phyloP scores from a whole-genome alignment of 192 early-diverging fungal genomes.

The Linnemannia schmuckeri region DNA sequence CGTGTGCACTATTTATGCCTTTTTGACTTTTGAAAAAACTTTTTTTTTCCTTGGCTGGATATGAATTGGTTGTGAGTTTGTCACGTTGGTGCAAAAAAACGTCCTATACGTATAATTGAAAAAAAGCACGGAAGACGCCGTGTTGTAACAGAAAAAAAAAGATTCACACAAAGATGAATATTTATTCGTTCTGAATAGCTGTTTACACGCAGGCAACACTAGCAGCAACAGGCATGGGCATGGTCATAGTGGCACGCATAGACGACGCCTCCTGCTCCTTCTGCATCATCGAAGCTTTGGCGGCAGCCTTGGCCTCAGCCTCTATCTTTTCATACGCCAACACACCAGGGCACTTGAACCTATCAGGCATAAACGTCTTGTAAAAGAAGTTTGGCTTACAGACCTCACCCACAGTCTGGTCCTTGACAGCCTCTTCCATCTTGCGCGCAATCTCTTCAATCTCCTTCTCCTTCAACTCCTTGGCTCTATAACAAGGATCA shows the following conservation, averaged over 20 bases:
- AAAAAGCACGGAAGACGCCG: not conserved
- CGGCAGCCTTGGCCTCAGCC: not conserved
- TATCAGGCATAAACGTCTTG: conserved; percentile 10
- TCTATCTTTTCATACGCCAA: conserved; percentile 24
- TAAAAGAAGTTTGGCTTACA: conserved; percentile 22
- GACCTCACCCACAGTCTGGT: conserved; percentile 16
- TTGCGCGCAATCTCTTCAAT: conserved; percentile 35
- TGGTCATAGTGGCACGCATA: not conserved
- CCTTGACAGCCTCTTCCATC: conserved; percentile 39
- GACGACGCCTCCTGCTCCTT: not conserved
- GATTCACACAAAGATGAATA: not conserved
- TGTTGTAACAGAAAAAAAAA: no score
- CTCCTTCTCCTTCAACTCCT: not conserved
- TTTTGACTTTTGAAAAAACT: no score
- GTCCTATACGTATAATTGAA: no score
- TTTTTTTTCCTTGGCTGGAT: no score
- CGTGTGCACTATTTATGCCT: no score
- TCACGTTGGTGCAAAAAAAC: no score
- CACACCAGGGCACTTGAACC: conserved; percentile 23
- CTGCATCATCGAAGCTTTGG: not conserved
- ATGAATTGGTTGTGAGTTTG: no score
- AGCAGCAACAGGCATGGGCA: not conserved
- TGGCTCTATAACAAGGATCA: not conserved
- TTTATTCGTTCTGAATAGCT: not conserved
- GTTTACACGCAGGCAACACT: not conserved